Conservation (phyloP, 1,139 yeast genomes). For the Arxiozyma bovina region DNA sequence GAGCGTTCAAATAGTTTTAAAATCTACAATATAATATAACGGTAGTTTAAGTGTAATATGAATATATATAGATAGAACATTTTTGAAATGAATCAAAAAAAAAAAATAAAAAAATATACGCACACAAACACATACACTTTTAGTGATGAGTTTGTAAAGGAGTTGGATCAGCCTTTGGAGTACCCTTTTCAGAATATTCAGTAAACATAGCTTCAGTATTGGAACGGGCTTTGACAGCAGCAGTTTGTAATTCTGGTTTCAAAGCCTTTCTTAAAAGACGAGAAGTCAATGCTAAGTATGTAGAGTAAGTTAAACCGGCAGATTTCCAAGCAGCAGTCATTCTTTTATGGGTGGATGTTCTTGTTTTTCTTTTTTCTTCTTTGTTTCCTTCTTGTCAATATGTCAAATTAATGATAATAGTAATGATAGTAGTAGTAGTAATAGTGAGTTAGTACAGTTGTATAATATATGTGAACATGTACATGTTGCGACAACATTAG, state of each 20-base stretch:
- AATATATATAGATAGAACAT: too few species aligned
- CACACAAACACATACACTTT: too few species aligned
- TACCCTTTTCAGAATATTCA: constrained; percentile 60
- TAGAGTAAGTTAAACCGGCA: constrained; percentile 80
- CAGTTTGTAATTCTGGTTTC: constrained; percentile 76
- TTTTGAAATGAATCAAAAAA: too few species aligned
- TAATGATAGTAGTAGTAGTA: too few species aligned
- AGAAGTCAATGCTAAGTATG: constrained; percentile 86
- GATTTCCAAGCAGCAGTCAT: constrained; percentile 55
- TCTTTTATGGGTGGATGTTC: not conserved
- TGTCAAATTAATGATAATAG: too few species aligned
- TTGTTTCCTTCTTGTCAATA: too few species aligned
- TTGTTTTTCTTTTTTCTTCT: not conserved
- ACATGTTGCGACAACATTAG: too few species aligned
- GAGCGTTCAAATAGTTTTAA: too few species aligned
- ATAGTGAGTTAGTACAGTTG: too few species aligned
- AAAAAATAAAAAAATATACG: not conserved
- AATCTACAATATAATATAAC: too few species aligned
- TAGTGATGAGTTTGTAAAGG: constrained; percentile 7
- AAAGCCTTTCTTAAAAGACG: constrained; percentile 80
- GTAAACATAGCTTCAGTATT: constrained; percentile 66
- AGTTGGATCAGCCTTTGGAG: constrained; percentile 32
- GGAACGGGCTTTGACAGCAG: constrained; percentile 63
- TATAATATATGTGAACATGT: too few species aligned
- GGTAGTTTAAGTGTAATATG: too few species aligned